Percentiles rank a stretch among this genome's conserved stretches.
Conservation (phyloP, 2,329 filamentous ascomycete genomes). For the Hypoxylon sp. region DNA sequence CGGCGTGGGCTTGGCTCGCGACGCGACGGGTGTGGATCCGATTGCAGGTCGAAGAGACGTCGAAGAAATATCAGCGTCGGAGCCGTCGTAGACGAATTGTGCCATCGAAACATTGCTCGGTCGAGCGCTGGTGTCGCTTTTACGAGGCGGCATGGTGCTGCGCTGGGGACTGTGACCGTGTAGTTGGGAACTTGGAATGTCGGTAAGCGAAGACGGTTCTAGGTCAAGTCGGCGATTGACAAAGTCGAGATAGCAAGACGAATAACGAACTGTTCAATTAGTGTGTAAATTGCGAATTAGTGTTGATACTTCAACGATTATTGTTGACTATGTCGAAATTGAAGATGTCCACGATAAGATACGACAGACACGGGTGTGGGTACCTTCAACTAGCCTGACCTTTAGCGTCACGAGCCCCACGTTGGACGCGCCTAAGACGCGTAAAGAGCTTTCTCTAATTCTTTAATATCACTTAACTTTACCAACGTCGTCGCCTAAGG, state of each 20-base stretch:
- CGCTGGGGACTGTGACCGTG: slow-evolving; percentile 20
- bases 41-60: slow-evolving; percentile 45
- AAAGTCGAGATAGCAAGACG: neutral
- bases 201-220: neutral
- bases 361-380: neutral
- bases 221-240: neutral
- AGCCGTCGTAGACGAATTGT: slow-evolving; percentile 62
- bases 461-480: neutral
- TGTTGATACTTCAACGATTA: slow-evolving; percentile 6
- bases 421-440: slow-evolving; percentile 48
- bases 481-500: neutral
- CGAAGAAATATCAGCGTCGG: slow-evolving; percentile 45
- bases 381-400: neutral
- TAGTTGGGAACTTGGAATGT: neutral
- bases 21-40: slow-evolving; percentile 41
- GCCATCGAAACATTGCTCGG: slow-evolving; percentile 64
- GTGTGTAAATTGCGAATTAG: neutral
- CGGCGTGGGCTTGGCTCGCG: slow-evolving; percentile 46
- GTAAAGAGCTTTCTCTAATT: slow-evolving; percentile 45
- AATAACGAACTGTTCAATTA: slow-evolving; percentile 1
- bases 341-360: slow-evolving; percentile 1
- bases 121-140: slow-evolving; percentile 62
- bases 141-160: slow-evolving; percentile 67
- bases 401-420: slow-evolving; percentile 40
- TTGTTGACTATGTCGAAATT: slow-evolving; percentile 6